Evolutionary conservation across 2,329 filamentous ascomycete genomes (phyloP).

Genomic region (Monascus ruber): DNA sequence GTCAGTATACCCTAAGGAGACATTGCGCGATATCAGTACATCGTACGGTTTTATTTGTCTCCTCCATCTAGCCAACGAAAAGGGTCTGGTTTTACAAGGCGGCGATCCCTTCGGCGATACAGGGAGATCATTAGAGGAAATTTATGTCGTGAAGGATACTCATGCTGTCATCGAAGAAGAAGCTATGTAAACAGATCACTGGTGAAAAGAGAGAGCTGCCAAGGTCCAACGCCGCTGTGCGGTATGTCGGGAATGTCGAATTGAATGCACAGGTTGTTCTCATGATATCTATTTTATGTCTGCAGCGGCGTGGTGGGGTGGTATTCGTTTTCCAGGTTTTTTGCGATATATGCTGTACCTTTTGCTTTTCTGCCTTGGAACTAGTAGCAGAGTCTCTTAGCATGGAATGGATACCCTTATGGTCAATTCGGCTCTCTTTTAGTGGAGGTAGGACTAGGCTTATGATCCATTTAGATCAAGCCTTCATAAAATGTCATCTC

Average conservation of each 20-base stretch:
- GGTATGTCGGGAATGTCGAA: constrained; percentile 6
- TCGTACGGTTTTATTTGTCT: constrained; percentile 87
- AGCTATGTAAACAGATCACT: constrained; percentile 7
- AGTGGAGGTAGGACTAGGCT: too few relatives aligned
- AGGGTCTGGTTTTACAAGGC: constrained; percentile 67
- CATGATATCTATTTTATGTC: constrained; percentile 1
- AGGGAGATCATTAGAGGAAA: constrained; percentile 31
- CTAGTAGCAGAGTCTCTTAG: too few relatives aligned
- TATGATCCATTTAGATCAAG: too few relatives aligned
- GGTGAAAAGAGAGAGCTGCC: too few relatives aligned
- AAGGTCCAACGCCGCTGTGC: background rate
- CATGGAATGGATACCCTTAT: too few relatives aligned
- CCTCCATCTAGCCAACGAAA: constrained; percentile 84
- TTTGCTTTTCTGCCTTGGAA: background rate
- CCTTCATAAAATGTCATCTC: too few relatives aligned
- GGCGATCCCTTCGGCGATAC: constrained; percentile 30
- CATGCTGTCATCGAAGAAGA: constrained; percentile 30
- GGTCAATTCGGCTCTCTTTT: too few relatives aligned
- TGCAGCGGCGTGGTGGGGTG: constrained; percentile 7
- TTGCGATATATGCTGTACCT: background rate
- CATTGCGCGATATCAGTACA: constrained; percentile 90
- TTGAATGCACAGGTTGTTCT: constrained; percentile 1
- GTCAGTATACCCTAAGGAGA: constrained; percentile 69
- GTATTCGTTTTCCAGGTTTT: background rate
- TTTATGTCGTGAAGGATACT: constrained; percentile 30